Evolutionary conservation across 169 alveolate genomes (phyloP).

Genomic region (Eimeria necatrix): DNA sequence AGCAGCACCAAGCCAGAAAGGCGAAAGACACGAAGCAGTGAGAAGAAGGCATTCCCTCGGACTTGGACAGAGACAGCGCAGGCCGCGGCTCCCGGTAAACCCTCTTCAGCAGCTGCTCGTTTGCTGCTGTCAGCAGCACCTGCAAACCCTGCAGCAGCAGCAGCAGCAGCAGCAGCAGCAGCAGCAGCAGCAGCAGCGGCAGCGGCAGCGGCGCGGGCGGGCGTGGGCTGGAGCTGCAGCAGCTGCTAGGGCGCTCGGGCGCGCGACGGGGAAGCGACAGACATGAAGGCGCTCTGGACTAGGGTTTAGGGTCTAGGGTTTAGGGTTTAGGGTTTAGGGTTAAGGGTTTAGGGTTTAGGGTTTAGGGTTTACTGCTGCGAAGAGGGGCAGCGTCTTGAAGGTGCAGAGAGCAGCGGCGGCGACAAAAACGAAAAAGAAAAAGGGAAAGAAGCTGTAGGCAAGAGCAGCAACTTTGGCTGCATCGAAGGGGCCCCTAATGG

Average conservation of each 20-base stretch:
- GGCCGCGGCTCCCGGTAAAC: slow-evolving; percentile 80
- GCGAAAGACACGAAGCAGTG: slow-evolving; percentile 82
- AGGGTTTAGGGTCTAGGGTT: too few relatives aligned
- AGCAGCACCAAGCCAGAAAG: slow-evolving; percentile 71
- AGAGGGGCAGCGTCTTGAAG: not conserved
- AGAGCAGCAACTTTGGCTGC: not conserved
- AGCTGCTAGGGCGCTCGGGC: too few relatives aligned
- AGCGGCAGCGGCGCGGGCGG: too few relatives aligned
- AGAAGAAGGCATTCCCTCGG: slow-evolving; percentile 83
- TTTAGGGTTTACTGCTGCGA: not conserved
- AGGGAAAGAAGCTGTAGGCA: not conserved
- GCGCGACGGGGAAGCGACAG: too few relatives aligned
- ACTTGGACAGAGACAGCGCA: slow-evolving; percentile 79
- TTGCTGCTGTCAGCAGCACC: not conserved
- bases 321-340: not conserved
- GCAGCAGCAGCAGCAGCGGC: too few relatives aligned
- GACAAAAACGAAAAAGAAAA: not conserved
- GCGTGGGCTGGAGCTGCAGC: too few relatives aligned
- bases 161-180: too few relatives aligned
- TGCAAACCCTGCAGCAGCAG: slow-evolving; percentile 7
- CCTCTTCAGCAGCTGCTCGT: slow-evolving; percentile 77
- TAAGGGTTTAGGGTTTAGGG: not conserved
- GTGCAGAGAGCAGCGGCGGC: not conserved
- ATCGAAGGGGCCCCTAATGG: not conserved
- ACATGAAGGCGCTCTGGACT: too few relatives aligned